Percentiles rank a stretch among this genome's conserved stretches.
phyloP scores from a whole-genome alignment of 148 eudicot species.

The Amaranthus hypochondriacus region DNA sequence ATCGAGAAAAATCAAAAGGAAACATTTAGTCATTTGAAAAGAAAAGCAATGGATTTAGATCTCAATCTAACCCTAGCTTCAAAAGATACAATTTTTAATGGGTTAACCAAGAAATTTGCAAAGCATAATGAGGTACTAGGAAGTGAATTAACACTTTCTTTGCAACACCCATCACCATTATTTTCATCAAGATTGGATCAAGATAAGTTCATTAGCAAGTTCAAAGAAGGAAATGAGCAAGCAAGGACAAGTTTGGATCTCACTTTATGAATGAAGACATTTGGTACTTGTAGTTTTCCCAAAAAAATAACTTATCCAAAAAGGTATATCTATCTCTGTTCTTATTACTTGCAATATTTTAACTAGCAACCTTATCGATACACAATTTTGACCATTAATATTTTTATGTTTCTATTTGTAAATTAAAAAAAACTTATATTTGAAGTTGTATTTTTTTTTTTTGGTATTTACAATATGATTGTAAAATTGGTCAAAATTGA shows the following conservation, averaged over 20 bases:
- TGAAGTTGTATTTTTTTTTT: no score
- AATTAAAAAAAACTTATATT: no score
- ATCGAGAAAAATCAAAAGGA: no score
- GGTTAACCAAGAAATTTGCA: slow-evolving; percentile 11
- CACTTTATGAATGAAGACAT: slow-evolving; percentile 64
- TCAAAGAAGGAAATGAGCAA: slow-evolving; percentile 15
- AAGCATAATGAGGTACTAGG: slow-evolving; percentile 14
- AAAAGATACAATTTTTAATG: slow-evolving; percentile 4
- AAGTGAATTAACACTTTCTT: slow-evolving; percentile 27
- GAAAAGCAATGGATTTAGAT: slow-evolving; percentile 45
- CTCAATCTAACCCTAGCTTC: slow-evolving; percentile 38
- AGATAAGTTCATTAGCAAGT: slow-evolving; percentile 15
- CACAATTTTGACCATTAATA: no score
- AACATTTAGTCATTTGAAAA: slow-evolving; percentile 23
- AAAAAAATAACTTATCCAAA: slow-evolving; percentile 15
- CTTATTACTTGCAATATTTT: no score
- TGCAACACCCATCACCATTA: slow-evolving; percentile 22
- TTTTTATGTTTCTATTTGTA: no score
- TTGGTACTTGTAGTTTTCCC: slow-evolving; percentile 30
- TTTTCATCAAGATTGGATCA: slow-evolving; percentile 9
- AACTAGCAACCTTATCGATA: no score
- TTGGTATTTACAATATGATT: no score
- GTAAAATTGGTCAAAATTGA: no score
- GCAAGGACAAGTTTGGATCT: slow-evolving; percentile 54
- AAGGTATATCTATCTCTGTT: slow-evolving; percentile 28